phyloP scores from a whole-genome alignment of 2,329 filamentous ascomycete genomes.

The Aureobasidium namibiae region DNA sequence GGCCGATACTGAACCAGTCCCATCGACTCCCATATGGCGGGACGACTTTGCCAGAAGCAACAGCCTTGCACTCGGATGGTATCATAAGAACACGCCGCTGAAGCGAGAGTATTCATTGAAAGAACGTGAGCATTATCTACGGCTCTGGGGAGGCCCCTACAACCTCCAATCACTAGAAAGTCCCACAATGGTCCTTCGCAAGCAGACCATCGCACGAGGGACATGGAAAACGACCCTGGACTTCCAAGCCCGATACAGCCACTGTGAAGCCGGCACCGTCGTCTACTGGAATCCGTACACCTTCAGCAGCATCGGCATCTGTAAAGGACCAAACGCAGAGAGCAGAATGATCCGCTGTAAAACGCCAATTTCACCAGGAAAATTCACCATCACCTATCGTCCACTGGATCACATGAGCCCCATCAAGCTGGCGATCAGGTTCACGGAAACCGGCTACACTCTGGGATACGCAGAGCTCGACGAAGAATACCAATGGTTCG shows the following conservation, averaged over 20 bases:
- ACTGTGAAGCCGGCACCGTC: conserved; percentile 45
- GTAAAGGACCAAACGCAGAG: conserved; percentile 16
- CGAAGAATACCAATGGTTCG: not conserved
- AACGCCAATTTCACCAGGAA: not conserved
- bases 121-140: conserved; percentile 36
- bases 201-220: conserved; percentile 41
- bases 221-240: conserved; percentile 37
- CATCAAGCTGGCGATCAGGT: not conserved
- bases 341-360: conserved; percentile 14
- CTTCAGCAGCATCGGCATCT: conserved; percentile 36
- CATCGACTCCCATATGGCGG: conserved; percentile 22
- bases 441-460: not conserved
- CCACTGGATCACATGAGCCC: not conserved
- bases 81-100: conserved; percentile 40
- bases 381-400: not conserved
- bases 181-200: conserved; percentile 47
- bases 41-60: conserved; percentile 29
- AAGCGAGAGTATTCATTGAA: conserved; percentile 40
- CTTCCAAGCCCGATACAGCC: conserved; percentile 37
- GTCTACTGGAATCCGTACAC: conserved; percentile 48
- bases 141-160: conserved; percentile 46
- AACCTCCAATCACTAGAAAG: conserved; percentile 42
- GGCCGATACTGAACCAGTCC: conserved; percentile 21
- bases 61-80: conserved; percentile 32
- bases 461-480: not conserved